A percentile compares a stretch with the other conserved stretches of the same genome.
These are phyloP conservation scores for Xanthoconium purpureum DNA, from an alignment of 768 basidiomycete species.

Conservation along the genomic window DNA sequence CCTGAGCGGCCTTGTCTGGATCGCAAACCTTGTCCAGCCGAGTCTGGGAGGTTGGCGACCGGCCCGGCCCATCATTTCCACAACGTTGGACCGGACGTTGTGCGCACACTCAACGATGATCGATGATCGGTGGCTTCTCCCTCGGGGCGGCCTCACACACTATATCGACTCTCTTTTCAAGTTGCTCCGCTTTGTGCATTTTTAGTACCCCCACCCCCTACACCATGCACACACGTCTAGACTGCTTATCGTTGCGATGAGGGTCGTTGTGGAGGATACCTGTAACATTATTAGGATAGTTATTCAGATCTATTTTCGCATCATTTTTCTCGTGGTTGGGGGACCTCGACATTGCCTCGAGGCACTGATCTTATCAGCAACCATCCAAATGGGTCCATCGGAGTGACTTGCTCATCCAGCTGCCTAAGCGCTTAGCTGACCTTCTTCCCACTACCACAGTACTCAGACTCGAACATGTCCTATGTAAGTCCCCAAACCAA, in stretches of 20 bases:
- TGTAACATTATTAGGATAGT: slow-evolving; percentile 34
- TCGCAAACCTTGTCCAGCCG: too few species aligned
- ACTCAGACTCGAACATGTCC: slow-evolving; percentile 11
- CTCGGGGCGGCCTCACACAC: background rate
- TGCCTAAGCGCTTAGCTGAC: too few species aligned
- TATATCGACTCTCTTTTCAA: background rate
- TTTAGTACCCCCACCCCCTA: background rate
- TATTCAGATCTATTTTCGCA: slow-evolving; percentile 11
- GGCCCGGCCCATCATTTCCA: too few species aligned
- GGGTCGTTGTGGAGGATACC: slow-evolving; percentile 28
- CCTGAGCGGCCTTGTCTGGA: slow-evolving; percentile 18
- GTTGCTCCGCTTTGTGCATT: background rate
- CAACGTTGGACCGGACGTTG: background rate
- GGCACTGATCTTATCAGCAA: background rate
- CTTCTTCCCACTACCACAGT: background rate
- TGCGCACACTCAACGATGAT: background rate
- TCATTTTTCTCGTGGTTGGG: too few species aligned
- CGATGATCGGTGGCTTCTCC: too few species aligned
- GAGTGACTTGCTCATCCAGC: background rate
- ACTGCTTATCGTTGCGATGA: background rate
- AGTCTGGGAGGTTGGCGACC: too few species aligned
- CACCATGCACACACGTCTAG: slow-evolving; percentile 14
- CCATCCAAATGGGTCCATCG: background rate
- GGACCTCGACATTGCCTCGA: background rate
- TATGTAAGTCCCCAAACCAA: slow-evolving; percentile 15